These are phyloP conservation scores for Crithidia acanthocephali DNA, from an alignment of 208 protist genomes.

Conservation along the genomic window DNA sequence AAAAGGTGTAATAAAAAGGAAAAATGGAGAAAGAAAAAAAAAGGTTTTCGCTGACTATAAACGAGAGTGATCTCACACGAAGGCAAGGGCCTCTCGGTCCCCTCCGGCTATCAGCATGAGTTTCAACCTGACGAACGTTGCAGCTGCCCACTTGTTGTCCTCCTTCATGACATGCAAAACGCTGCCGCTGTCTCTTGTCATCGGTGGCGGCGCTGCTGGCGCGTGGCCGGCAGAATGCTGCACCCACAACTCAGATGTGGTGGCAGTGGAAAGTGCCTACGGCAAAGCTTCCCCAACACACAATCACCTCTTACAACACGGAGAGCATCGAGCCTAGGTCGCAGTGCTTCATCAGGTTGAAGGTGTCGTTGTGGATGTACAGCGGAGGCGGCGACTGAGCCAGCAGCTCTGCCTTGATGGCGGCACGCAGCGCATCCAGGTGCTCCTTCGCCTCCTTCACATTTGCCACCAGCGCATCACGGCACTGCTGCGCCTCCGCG, in stretches of 20 bases:
- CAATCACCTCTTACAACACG: background rate
- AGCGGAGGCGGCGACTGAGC: conserved; percentile 44
- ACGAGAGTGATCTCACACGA: too few relatives aligned
- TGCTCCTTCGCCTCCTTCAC: background rate
- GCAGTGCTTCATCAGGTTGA: conserved; percentile 30
- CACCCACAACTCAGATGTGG: too few relatives aligned
- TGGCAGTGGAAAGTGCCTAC: too few relatives aligned
- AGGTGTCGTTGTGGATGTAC: conserved; percentile 38
- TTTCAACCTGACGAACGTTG: too few relatives aligned
- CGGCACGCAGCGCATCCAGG: conserved; percentile 1
- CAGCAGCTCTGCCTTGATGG: background rate
- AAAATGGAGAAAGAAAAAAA: conserved; percentile 24
- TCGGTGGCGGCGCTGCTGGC: too few relatives aligned
- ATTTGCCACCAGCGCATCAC: background rate
- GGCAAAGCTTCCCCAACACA: too few relatives aligned
- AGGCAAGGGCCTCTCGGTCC: too few relatives aligned
- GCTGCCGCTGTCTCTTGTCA: too few relatives aligned
- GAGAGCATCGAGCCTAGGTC: conserved; percentile 25
- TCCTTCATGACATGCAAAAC: too few relatives aligned
- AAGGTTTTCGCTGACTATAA: conserved; percentile 1
- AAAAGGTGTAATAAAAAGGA: conserved; percentile 5
- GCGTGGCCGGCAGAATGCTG: too few relatives aligned
- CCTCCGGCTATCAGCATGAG: too few relatives aligned
- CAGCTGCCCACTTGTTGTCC: too few relatives aligned
- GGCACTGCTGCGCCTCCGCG: background rate